phyloP scores from a whole-genome alignment of 495 filamentous ascomycete species.

The Talaromyces nanjingensis region DNA sequence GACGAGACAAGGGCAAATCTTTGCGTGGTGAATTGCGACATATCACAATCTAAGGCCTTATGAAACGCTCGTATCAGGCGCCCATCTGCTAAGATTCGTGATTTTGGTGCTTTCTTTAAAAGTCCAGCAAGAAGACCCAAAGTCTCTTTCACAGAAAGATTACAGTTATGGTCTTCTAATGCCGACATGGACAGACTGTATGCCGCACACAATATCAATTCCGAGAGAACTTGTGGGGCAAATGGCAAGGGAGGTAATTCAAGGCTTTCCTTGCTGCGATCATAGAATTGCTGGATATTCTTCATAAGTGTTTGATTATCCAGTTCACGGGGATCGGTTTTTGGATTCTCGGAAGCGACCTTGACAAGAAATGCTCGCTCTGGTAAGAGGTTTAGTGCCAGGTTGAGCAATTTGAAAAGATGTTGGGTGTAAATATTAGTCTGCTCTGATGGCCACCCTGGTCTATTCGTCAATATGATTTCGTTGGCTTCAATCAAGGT shows the following conservation, averaged over 20 bases:
- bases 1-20: slow-evolving; percentile 46
- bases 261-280: slow-evolving; percentile 35
- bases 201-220: slow-evolving; percentile 56
- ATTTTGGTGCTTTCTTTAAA: slow-evolving; percentile 49
- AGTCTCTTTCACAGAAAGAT: slow-evolving; percentile 29
- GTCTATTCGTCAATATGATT: slow-evolving; percentile 9
- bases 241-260: slow-evolving; percentile 49
- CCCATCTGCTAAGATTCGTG: slow-evolving; percentile 44
- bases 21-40: slow-evolving; percentile 22
- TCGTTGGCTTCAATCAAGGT: slow-evolving; percentile 51
- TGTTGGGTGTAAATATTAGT: slow-evolving; percentile 19
- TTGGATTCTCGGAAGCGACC: slow-evolving; percentile 17
- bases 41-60: slow-evolving; percentile 16
- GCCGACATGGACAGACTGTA: slow-evolving; percentile 43
- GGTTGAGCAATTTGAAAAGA: slow-evolving; percentile 27
- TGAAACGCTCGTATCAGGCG: slow-evolving; percentile 52
- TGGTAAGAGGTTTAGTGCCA: slow-evolving; percentile 52
- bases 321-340: slow-evolving; percentile 15
- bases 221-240: slow-evolving; percentile 44
- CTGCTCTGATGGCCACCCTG: slow-evolving; percentile 14
- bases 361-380: slow-evolving; percentile 59
- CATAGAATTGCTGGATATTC: slow-evolving; percentile 59
- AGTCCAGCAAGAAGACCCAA: slow-evolving; percentile 48
- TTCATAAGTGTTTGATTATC: slow-evolving; percentile 44
- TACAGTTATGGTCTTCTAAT: slow-evolving; percentile 19